phyloP scores from a whole-genome alignment of 2,329 filamentous ascomycete genomes.

The Aspergillus melleus region DNA sequence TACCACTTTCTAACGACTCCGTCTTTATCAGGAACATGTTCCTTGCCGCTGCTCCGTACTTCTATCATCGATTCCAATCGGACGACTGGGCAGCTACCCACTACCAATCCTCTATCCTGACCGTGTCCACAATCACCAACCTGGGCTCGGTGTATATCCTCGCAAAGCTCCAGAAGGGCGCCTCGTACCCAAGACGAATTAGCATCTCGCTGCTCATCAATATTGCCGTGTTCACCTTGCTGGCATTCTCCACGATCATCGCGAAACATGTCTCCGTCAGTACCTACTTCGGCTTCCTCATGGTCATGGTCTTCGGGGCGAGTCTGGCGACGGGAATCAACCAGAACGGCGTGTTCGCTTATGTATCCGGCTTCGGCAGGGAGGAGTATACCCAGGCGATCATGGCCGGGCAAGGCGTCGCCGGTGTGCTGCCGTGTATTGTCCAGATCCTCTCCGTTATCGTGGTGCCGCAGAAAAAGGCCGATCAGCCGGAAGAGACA shows the following conservation, averaged over 20 bases:
- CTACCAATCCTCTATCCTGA: slow-evolving; percentile 88
- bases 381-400: slow-evolving; percentile 93
- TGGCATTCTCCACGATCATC: slow-evolving; percentile 75
- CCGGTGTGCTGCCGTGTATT: slow-evolving; percentile 83
- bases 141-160: slow-evolving; percentile 74
- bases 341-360: slow-evolving; percentile 94
- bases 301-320: slow-evolving; percentile 76
- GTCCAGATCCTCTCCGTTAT: slow-evolving; percentile 85
- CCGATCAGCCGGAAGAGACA: slow-evolving; percentile 27
- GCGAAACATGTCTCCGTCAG: slow-evolving; percentile 63
- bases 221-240: slow-evolving; percentile 70
- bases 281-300: slow-evolving; percentile 76
- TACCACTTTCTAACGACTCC: slow-evolving; percentile 6
- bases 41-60: slow-evolving; percentile 90
- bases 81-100: slow-evolving; percentile 71
- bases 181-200: slow-evolving; percentile 87
- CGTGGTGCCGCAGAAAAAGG: slow-evolving; percentile 54
- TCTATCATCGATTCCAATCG: slow-evolving; percentile 74
- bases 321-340: slow-evolving; percentile 80
- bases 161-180: slow-evolving; percentile 74
- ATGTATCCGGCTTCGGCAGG: slow-evolving; percentile 79
- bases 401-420: slow-evolving; percentile 91
- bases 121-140: slow-evolving; percentile 82
- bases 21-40: slow-evolving; percentile 85
- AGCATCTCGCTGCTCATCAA: slow-evolving; percentile 74